Conservation (phyloP, 2,329 filamentous ascomycete species). For the Aspergillus calidoustus region DNA sequence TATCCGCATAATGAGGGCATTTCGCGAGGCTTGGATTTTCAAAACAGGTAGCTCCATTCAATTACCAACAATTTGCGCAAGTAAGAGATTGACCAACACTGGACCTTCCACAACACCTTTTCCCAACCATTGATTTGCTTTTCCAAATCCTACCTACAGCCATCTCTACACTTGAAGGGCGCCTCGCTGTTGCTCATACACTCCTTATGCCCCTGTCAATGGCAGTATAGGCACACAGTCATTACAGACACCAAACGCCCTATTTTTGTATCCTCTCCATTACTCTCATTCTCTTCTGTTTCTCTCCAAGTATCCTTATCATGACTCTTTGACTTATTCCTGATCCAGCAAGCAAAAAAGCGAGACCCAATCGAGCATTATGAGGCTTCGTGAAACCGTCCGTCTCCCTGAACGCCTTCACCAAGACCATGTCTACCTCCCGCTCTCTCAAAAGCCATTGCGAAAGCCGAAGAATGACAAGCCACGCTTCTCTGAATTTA, state of each 20-base stretch:
- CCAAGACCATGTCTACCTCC: constrained; percentile 30
- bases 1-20: background rate
- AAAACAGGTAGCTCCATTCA: background rate
- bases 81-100: background rate
- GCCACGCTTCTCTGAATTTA: constrained; percentile 35
- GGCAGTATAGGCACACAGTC: background rate
- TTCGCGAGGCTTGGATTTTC: background rate
- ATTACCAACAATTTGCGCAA: background rate
- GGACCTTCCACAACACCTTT: background rate
- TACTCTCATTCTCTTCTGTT: background rate
- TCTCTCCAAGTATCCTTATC: background rate
- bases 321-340: background rate
- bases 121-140: background rate
- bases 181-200: background rate
- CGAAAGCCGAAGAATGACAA: constrained; percentile 20
- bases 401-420: constrained; percentile 25
- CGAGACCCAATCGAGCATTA: constrained; percentile 20
- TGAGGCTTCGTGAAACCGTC: constrained; percentile 41
- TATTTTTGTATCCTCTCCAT: background rate
- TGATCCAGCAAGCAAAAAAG: background rate
- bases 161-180: background rate
- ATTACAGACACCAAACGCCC: background rate
- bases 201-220: background rate
- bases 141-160: background rate
- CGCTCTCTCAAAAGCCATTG: constrained; percentile 19